Conservation (phyloP, 2,329 filamentous ascomycete species). For the Alternaria alternata region DNA sequence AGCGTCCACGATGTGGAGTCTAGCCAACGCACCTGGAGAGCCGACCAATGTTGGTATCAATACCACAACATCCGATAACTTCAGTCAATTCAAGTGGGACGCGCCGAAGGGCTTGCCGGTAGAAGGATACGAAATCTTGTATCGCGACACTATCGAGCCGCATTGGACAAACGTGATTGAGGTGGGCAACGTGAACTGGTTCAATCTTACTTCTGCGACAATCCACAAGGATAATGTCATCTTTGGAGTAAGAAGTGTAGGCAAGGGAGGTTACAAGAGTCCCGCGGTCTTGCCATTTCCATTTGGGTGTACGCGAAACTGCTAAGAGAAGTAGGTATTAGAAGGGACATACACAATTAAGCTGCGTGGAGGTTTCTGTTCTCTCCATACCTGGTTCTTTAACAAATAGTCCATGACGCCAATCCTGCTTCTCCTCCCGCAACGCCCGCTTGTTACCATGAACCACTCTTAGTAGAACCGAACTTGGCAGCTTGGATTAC, state of each 20-base stretch:
- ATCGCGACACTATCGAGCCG: constrained; percentile 58
- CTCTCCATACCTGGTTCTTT: not conserved
- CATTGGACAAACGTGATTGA: constrained; percentile 58
- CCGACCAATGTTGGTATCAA: constrained; percentile 59
- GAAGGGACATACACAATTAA: too few relatives aligned
- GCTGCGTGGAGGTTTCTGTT: too few relatives aligned
- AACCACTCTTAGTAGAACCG: too few relatives aligned
- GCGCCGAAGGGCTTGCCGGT: constrained; percentile 51
- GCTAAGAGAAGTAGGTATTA: not conserved
- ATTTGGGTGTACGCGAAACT: constrained; percentile 29
- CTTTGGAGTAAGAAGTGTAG: constrained; percentile 61
- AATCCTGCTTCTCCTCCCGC: not conserved
- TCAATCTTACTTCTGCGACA: constrained; percentile 53
- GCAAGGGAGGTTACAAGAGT: constrained; percentile 57
- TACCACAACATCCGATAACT: constrained; percentile 55
- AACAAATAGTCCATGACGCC: not conserved
- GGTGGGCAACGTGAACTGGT: constrained; percentile 54
- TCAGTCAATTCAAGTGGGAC: constrained; percentile 59
- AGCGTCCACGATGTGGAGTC: constrained; percentile 60
- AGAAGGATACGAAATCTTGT: constrained; percentile 62
- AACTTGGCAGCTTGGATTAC: too few relatives aligned
- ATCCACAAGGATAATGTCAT: constrained; percentile 64
- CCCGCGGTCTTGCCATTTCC: constrained; percentile 55
- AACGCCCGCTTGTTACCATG: too few relatives aligned
- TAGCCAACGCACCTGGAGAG: constrained; percentile 59